Evolutionary conservation across 1,284 basidiomycete genomes (phyloP).

Genomic region (Calocybe gambosa): DNA sequence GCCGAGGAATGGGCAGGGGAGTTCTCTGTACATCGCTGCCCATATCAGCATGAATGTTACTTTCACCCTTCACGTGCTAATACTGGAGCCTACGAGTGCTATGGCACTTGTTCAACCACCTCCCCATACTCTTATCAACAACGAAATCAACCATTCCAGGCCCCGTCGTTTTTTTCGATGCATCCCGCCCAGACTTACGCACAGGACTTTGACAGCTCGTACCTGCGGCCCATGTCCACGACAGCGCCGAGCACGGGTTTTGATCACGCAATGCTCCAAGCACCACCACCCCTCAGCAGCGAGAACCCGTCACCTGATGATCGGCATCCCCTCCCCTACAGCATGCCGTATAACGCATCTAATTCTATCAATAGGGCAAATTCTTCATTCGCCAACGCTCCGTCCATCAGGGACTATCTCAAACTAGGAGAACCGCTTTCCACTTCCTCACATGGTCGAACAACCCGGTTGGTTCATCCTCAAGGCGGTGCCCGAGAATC

Average conservation of each 20-base stretch:
- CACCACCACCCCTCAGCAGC: constrained; percentile 7
- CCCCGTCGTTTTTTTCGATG: constrained; percentile 7
- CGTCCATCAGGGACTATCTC: background rate
- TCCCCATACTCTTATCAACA: constrained; percentile 21
- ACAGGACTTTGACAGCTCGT: constrained; percentile 19
- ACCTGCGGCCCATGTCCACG: constrained; percentile 11
- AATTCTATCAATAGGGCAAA: too few species aligned
- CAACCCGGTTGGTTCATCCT: background rate
- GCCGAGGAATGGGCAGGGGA: background rate
- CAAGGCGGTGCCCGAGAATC: constrained; percentile 10
- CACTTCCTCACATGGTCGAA: constrained; percentile 3
- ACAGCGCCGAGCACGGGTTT: constrained; percentile 18
- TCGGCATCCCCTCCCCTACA: background rate
- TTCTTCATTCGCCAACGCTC: background rate
- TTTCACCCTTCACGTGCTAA: constrained; percentile 26
- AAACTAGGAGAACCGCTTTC: constrained; percentile 2
- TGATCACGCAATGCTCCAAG: constrained; percentile 19
- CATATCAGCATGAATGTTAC: constrained; percentile 23
- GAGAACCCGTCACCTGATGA: constrained; percentile 10
- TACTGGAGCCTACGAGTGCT: constrained; percentile 15
- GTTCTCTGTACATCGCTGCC: constrained; percentile 4
- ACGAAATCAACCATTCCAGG: constrained; percentile 9
- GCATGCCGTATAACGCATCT: background rate
- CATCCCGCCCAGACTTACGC: constrained; percentile 10
- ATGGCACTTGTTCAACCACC: constrained; percentile 21